Percentiles rank a stretch among this genome's conserved stretches.
Conservation (phyloP, 305 asterid species). For the Fraxinus latifolia region DNA sequence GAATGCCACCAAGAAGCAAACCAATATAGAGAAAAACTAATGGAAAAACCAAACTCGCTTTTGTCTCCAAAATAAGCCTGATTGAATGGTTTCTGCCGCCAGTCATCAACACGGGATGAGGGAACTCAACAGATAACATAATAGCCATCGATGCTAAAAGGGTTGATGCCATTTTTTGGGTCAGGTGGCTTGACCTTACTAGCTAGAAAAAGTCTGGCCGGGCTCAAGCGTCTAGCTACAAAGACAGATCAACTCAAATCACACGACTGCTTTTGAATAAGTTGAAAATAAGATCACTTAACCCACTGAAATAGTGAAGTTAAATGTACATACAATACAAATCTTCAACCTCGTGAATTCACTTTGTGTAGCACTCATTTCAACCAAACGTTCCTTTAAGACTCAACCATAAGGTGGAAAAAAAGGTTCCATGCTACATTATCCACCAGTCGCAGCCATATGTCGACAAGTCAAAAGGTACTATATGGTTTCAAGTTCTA, state of each 20-base stretch:
- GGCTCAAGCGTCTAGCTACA: no score
- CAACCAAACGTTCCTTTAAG: background rate
- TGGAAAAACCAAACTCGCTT: slow-evolving; percentile 37
- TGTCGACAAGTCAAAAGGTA: background rate
- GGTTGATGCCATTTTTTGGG: background rate
- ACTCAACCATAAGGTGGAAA: slow-evolving; percentile 12
- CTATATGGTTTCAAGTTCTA: background rate
- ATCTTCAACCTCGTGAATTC: background rate
- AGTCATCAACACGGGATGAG: slow-evolving; percentile 63
- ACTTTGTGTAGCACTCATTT: background rate
- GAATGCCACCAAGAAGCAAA: slow-evolving; percentile 74
- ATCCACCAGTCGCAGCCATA: background rate
- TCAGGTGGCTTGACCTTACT: no score
- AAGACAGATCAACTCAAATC: no score
- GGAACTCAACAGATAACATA: slow-evolving; percentile 38
- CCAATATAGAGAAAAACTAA: slow-evolving; percentile 60
- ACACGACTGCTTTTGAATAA: background rate
- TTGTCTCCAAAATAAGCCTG: slow-evolving; percentile 34
- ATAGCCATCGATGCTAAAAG: background rate
- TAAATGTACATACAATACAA: background rate
- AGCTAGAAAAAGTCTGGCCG: no score
- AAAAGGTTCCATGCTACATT: background rate
- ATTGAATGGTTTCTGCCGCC: slow-evolving; percentile 21
- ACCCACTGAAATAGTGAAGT: background rate
- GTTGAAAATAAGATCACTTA: background rate